A percentile compares a stretch with the other conserved stretches of the same genome.
Conservation (phyloP, 345 rosid genomes). For the Eutrema japonicum region DNA sequence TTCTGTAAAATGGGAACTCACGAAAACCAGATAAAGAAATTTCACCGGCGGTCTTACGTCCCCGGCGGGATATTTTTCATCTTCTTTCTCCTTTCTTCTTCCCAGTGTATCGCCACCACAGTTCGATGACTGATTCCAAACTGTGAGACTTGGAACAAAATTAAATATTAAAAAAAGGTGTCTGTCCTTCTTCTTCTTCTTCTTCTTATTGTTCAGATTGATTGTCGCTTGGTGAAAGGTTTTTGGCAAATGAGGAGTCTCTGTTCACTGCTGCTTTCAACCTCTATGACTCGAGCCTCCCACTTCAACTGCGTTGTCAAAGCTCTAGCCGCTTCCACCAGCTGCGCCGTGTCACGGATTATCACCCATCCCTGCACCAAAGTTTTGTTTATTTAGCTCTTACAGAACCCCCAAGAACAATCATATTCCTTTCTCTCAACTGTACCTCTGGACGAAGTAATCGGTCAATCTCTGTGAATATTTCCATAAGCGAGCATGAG, state of each 20-base stretch:
- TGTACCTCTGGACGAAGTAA: constrained; percentile 98
- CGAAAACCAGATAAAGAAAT: constrained; percentile 26
- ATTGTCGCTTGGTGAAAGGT: constrained; percentile 74
- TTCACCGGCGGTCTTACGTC: constrained; percentile 49
- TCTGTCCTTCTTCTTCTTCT: constrained; percentile 31
- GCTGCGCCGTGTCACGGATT: constrained; percentile 70
- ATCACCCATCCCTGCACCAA: constrained; percentile 91
- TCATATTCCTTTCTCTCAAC: not conserved
- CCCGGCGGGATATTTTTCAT: constrained; percentile 41
- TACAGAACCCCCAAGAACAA: not conserved
- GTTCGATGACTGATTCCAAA: constrained; percentile 44
- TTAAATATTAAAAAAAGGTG: not conserved
- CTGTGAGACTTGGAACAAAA: constrained; percentile 37
- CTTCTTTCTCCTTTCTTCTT: constrained; percentile 45
- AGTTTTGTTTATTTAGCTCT: not conserved
- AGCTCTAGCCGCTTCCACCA: constrained; percentile 80
- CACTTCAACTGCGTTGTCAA: constrained; percentile 74
- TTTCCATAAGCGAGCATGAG: constrained; percentile 58
- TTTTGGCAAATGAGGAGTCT: constrained; percentile 94
- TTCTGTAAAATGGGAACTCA: constrained; percentile 45
- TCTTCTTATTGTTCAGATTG: constrained; percentile 46
- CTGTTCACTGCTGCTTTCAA: constrained; percentile 86
- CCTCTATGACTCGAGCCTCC: constrained; percentile 91
- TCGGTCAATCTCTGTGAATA: constrained; percentile 86
- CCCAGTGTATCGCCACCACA: constrained; percentile 48